Base-by-base conservation (phyloP, 257 asterid genomes). In the Jasminum sambac region DNA sequence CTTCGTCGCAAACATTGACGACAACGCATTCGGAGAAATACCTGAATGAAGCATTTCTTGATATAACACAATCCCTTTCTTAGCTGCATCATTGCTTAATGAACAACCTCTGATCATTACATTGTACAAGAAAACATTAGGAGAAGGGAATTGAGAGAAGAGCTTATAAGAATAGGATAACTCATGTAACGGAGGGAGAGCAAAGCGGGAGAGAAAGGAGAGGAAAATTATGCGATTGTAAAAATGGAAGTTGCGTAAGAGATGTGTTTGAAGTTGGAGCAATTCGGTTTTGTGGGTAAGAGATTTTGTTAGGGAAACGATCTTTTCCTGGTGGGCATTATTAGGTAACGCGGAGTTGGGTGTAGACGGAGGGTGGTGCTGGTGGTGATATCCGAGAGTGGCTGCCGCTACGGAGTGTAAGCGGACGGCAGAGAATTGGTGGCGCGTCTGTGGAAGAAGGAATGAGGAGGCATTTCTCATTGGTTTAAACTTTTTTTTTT, bases 61-160 rank as follows among this genome's bases (percentile, higher is more conserved):
- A 77, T 83, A 94, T 6, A 85, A 62, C 30, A 65, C 64, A 40
- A 84, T 69, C 21, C 97, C 98, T 9, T 36, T 40, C 62, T 60
- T 69, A 7, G 89, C 81, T n/a, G 90, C 83, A 42, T 78, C 80
- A 0, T 71, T 76, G 64, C 66, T 73, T 42, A 84, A 57, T 0
- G 96, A 87, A 70, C 85, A 84, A 67, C 94, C 92, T 72, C 85
- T 84, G 70, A 90, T 87, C 83, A 93, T 81, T n/a, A 81, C 74
- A 55, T 70, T 84, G 82, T 82, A 93, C 9, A 82, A 39, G 2
- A 87, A 78, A 23, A 84, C 77, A 81, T 80, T 78, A 80, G 89
- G 94, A 6, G 64, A 71, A 13, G 85, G 86, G 58, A 79, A 87
- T 8, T 60, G 73, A 64, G 72, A 73, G 61, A 90, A 89, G 40